Conservation (phyloP, 2,329 filamentous ascomycete genomes). For the Aphanocladium album region DNA sequence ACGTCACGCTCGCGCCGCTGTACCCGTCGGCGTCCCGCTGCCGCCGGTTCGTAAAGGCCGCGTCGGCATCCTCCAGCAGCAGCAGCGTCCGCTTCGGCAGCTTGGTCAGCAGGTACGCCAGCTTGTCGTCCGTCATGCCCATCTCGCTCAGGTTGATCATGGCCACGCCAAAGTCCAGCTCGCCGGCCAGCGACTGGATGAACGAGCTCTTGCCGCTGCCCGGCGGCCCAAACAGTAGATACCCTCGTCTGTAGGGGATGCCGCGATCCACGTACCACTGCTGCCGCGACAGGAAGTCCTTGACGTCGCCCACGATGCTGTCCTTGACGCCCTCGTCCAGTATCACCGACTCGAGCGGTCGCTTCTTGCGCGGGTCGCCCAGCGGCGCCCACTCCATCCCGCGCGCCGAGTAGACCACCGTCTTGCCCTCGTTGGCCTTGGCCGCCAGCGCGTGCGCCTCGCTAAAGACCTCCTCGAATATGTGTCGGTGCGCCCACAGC, state of each 20-base stretch:
- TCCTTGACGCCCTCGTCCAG: slow-evolving; percentile 81
- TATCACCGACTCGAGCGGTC: slow-evolving; percentile 83
- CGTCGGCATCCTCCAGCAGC: slow-evolving; percentile 84
- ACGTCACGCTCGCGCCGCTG: slow-evolving; percentile 82
- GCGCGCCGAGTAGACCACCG: slow-evolving; percentile 80
- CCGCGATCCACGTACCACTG: slow-evolving; percentile 93
- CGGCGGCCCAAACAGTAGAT: slow-evolving; percentile 82
- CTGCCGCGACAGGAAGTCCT: slow-evolving; percentile 72
- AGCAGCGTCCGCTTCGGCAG: slow-evolving; percentile 78
- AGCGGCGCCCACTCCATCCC: slow-evolving; percentile 81
- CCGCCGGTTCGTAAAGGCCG: slow-evolving; percentile 78
- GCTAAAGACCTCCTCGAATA: slow-evolving; percentile 85
- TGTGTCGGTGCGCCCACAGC: slow-evolving; percentile 78
- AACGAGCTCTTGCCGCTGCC: slow-evolving; percentile 94
- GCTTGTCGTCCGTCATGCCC: slow-evolving; percentile 81
- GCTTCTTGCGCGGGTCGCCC: slow-evolving; percentile 78
- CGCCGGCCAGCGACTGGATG: slow-evolving; percentile 90
- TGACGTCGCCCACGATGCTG: slow-evolving; percentile 71
- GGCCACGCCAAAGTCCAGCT: slow-evolving; percentile 86
- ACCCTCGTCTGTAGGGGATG: slow-evolving; percentile 86
- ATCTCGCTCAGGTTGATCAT: slow-evolving; percentile 88
- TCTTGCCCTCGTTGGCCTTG: slow-evolving; percentile 84
- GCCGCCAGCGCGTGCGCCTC: slow-evolving; percentile 80
- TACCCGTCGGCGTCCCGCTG: slow-evolving; percentile 79
- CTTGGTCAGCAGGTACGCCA: slow-evolving; percentile 81